Percentiles rank a stretch among this genome's conserved stretches.
Evolutionary conservation across 225 moss, liverwort and hornwort genomes (phyloP).

Genomic region (Marchantia paleacea): DNA sequence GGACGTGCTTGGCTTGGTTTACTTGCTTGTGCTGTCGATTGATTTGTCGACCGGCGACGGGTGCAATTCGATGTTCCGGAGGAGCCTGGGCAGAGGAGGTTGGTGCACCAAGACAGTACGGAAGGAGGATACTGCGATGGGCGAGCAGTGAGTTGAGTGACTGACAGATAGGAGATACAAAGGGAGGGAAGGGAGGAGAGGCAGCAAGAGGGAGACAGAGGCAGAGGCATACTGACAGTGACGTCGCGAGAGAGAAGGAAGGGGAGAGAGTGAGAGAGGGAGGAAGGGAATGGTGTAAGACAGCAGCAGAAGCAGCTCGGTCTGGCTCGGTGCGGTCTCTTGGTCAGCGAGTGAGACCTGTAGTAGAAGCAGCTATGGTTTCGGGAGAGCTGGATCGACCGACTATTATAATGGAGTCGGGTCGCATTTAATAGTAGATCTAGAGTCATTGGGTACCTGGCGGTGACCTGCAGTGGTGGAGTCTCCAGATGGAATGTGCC

Average conservation of each 20-base stretch:
- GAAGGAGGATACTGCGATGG: background rate
- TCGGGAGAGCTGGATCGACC: slow-evolving; percentile 2
- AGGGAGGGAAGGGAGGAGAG: background rate
- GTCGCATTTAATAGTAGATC: background rate
- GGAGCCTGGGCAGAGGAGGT: slow-evolving; percentile 4
- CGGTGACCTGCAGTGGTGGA: background rate
- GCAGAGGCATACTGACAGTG: background rate
- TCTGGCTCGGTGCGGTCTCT: background rate
- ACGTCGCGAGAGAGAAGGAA: background rate
- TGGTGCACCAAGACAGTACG: slow-evolving; percentile 1
- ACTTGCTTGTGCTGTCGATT: background rate
- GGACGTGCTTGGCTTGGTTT: background rate
- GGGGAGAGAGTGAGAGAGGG: background rate
- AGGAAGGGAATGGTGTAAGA: background rate
- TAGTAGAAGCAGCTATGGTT: background rate
- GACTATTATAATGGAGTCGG: background rate
- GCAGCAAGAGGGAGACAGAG: background rate
- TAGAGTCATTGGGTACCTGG: background rate
- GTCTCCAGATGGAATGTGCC: slow-evolving; percentile 10
- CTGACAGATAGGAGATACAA: too few species aligned
- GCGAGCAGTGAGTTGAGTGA: background rate
- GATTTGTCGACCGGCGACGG: slow-evolving; percentile 13
- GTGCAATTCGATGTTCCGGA: slow-evolving; percentile 5
- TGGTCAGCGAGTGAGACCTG: background rate
- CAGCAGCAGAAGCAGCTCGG: background rate